Percentiles rank a stretch among this genome's conserved stretches.
Evolutionary conservation across 139 green algal species (phyloP).

Genomic region (Coccomyxa sp.): DNA sequence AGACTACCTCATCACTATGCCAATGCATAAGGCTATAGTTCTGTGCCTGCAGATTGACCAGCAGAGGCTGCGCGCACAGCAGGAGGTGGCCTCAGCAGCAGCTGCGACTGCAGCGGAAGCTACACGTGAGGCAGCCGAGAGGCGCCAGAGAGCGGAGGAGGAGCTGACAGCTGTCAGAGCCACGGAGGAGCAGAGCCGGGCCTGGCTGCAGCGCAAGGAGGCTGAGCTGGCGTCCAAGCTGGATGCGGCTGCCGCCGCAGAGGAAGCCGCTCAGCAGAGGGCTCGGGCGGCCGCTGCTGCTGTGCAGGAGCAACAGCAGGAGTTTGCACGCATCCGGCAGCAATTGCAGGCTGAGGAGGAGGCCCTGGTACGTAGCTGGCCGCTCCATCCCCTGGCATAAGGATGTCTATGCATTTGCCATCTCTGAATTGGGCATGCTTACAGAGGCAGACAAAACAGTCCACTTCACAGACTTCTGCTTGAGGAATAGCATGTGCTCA

Average conservation of each 20-base stretch:
- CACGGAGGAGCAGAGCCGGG: constrained; percentile 8
- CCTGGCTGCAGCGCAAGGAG: constrained; percentile 11
- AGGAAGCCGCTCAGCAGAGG: constrained; percentile 7
- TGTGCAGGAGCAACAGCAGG: not conserved
- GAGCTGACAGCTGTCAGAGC: not conserved
- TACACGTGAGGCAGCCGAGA: not conserved
- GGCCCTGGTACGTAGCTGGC: constrained; percentile 5
- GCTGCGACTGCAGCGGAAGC: not conserved
- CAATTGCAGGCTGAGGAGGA: constrained; percentile 2
- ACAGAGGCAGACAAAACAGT: no score
- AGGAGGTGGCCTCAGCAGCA: not conserved
- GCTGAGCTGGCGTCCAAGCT: constrained; percentile 14
- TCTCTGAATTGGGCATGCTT: no score
- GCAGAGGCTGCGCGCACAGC: not conserved
- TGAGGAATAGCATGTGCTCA: no score
- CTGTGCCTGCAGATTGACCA: not conserved
- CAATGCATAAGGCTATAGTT: no score
- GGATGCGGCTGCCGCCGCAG: constrained; percentile 5
- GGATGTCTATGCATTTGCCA: no score
- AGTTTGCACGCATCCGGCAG: not conserved
- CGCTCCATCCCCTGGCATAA: no score
- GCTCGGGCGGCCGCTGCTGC: constrained; percentile 5
- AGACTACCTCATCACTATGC: no score
- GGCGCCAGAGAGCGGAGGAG: not conserved
- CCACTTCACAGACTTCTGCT: no score